These are phyloP conservation scores for Pisolithus thermaeus DNA, from an alignment of 1,284 basidiomycete genomes.

Conservation along the genomic window DNA sequence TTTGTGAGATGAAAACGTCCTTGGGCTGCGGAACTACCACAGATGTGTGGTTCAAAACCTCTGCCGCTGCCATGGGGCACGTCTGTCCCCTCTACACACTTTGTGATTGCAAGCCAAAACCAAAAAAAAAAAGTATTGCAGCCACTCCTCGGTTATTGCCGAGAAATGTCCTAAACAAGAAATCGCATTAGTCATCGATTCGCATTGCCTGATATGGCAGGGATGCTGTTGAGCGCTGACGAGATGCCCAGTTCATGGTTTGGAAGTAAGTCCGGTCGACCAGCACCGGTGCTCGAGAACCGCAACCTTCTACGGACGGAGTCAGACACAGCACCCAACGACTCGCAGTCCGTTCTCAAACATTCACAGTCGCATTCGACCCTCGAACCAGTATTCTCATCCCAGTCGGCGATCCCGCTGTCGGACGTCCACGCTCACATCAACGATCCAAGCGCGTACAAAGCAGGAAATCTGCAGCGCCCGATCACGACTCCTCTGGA, in stretches of 20 bases:
- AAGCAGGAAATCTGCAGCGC: constrained; percentile 2
- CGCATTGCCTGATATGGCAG: background rate
- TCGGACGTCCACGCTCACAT: constrained; percentile 19
- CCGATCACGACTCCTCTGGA: background rate
- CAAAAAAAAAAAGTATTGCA: constrained; percentile 3
- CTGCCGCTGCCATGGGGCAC: constrained; percentile 10
- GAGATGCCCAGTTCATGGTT: constrained; percentile 26
- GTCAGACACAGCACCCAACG: background rate
- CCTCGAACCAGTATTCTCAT: constrained; percentile 14
- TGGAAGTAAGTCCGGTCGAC: constrained; percentile 17
- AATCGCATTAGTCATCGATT: too few species aligned
- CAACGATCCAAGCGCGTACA: constrained; percentile 20
- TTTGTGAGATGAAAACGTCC: constrained; percentile 24
- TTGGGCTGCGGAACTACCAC: constrained; percentile 33
- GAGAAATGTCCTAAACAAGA: constrained; percentile 1
- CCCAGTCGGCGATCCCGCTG: constrained; percentile 16
- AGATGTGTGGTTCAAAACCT: constrained; percentile 19
- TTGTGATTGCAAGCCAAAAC: background rate
- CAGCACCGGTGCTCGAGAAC: constrained; percentile 1
- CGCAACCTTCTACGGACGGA: background rate
- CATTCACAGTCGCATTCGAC: constrained; percentile 16
- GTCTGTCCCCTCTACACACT: background rate
- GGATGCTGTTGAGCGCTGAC: background rate
- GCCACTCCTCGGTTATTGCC: constrained; percentile 17
- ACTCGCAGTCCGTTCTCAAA: constrained; percentile 10